Evolutionary conservation across 768 basidiomycete species (phyloP).

Genomic region (Hortiboletus campestris): DNA sequence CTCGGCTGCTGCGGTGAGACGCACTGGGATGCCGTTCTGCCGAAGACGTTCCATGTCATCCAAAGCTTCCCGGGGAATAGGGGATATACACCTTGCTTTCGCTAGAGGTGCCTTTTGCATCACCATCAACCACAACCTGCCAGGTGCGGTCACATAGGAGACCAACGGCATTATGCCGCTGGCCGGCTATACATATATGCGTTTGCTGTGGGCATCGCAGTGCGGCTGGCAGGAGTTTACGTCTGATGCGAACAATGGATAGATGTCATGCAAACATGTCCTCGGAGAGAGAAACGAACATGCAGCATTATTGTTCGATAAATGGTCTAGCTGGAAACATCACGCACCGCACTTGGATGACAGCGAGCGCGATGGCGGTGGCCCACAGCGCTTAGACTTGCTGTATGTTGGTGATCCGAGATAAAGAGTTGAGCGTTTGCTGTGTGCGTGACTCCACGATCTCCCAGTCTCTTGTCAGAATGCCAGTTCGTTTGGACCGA

Average conservation of each 20-base stretch:
- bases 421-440: background rate
- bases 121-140: background rate
- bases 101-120: background rate
- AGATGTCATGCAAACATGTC: background rate
- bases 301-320: background rate
- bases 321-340: background rate
- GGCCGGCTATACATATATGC: background rate
- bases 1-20: background rate
- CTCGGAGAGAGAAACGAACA: conserved; percentile 1
- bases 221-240: conserved; percentile 3
- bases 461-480: background rate
- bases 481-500: background rate
- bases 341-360: conserved; percentile 1
- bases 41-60: conserved; percentile 3
- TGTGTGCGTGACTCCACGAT: too few relatives aligned
- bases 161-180: background rate
- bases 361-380: background rate
- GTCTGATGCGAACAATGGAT: conserved; percentile 2
- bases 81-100: background rate
- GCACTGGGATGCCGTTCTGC: background rate
- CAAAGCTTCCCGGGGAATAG: background rate
- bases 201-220: background rate
- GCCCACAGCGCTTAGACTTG: background rate
- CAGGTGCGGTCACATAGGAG: conserved; percentile 9
- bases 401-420: background rate